Evolutionary conservation across 1,284 basidiomycete genomes (phyloP).

Genomic region (Acaromyces ingoldii): DNA sequence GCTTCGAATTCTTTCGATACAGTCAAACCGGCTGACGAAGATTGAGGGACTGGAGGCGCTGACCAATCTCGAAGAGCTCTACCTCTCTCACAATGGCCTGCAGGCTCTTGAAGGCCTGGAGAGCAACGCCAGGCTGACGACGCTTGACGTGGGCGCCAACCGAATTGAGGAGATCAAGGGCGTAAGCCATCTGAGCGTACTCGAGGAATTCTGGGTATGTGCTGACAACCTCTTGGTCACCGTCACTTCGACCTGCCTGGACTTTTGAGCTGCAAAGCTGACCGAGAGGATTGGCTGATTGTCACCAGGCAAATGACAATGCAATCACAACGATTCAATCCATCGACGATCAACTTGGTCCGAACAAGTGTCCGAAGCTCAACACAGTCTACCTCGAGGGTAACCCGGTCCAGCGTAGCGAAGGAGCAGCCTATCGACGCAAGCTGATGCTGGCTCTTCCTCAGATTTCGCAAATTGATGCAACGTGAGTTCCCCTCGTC

Average conservation of each 20-base stretch:
- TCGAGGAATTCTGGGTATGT: conserved; percentile 91
- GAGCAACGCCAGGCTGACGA: conserved; percentile 61
- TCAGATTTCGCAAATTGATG: conserved; percentile 88
- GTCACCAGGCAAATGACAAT: conserved; percentile 77
- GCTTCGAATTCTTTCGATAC: conserved; percentile 60
- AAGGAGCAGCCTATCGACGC: conserved; percentile 74
- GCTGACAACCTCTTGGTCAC: no score
- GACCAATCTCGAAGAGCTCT: conserved; percentile 73
- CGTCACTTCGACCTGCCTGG: background rate
- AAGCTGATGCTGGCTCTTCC: conserved; percentile 85
- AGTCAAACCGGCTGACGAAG: conserved; percentile 88
- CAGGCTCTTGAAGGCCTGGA: conserved; percentile 78
- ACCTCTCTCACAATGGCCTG: conserved; percentile 90
- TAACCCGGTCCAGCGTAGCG: conserved; percentile 80
- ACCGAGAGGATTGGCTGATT: background rate
- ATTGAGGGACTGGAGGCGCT: conserved; percentile 64
- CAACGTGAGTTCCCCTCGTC: conserved; percentile 65
- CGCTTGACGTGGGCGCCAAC: conserved; percentile 83
- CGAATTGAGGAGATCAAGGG: conserved; percentile 73
- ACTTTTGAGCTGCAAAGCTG: no score
- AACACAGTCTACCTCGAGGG: conserved; percentile 90
- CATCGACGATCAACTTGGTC: conserved; percentile 69
- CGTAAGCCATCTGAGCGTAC: conserved; percentile 65
- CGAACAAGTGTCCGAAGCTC: conserved; percentile 59
- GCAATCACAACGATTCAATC: conserved; percentile 66